Evolutionary conservation across 2,329 filamentous ascomycete species (phyloP).

Genomic region (Alternaria rosae): DNA sequence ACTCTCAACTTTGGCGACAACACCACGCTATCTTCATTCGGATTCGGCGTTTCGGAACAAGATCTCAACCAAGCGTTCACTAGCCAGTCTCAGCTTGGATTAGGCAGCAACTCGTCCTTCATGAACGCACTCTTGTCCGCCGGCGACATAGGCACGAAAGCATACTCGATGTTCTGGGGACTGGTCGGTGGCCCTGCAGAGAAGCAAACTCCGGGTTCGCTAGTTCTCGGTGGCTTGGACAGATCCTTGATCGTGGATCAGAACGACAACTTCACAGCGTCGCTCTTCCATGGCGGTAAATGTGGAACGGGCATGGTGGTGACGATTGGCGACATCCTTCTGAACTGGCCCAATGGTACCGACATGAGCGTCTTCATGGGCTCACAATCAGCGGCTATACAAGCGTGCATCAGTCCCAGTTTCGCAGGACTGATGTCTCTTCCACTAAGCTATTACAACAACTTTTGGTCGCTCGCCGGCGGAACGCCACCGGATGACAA

Average conservation of each 20-base stretch:
- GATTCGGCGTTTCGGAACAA: constrained; percentile 20
- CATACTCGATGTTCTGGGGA: constrained; percentile 47
- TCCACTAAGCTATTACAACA: constrained; percentile 19
- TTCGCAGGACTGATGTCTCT: constrained; percentile 25
- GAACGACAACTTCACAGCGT: constrained; percentile 26
- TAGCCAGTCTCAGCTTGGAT: constrained; percentile 30
- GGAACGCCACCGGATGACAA: constrained; percentile 15
- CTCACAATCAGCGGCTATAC: constrained; percentile 21
- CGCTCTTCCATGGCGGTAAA: constrained; percentile 7
- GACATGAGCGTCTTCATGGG: constrained; percentile 37
- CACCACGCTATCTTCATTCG: constrained; percentile 16
- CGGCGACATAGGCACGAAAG: constrained; percentile 37
- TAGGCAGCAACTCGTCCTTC: constrained; percentile 44
- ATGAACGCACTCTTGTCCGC: constrained; percentile 31
- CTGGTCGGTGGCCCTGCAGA: constrained; percentile 25
- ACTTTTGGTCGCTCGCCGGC: constrained; percentile 19
- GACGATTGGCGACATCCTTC: constrained; percentile 38
- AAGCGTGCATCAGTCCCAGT: constrained; percentile 26
- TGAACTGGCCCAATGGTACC: constrained; percentile 46
- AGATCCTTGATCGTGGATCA: constrained; percentile 19
- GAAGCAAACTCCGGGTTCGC: constrained; percentile 29
- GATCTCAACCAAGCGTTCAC: constrained; percentile 18
- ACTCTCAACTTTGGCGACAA: constrained; percentile 14
- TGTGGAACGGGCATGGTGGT: constrained; percentile 43
- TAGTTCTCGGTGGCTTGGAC: constrained; percentile 40